Percentiles rank a stretch among this genome's conserved stretches.
phyloP scores from a whole-genome alignment of 2,329 filamentous ascomycete species.

The Xylaria hypoxylon region DNA sequence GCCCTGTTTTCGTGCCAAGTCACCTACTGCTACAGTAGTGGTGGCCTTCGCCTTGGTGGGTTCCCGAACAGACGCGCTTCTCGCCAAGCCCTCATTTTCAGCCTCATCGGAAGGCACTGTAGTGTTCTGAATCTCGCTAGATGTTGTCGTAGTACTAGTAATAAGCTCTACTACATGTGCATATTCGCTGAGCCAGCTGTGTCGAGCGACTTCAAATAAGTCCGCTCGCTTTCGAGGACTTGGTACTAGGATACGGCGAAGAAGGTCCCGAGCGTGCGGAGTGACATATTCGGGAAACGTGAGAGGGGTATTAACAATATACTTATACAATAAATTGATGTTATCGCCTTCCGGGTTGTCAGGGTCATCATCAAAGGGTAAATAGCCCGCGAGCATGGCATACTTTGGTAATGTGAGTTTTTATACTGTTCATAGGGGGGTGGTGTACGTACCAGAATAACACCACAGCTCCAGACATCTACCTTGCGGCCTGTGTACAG shows the following conservation, averaged over 20 bases:
- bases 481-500: conserved; percentile 98
- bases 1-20: conserved; percentile 78
- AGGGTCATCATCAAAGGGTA: conserved; percentile 97
- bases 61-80: conserved; percentile 93
- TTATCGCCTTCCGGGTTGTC: conserved; percentile 99
- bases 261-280: conserved; percentile 90
- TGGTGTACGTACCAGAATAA: conserved; percentile 81
- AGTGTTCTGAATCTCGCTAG: conserved; percentile 84
- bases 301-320: conserved; percentile 95
- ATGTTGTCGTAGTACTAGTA: conserved; percentile 91
- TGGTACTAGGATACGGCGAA: conserved; percentile 92
- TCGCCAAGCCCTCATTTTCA: conserved; percentile 74
- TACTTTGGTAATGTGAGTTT: conserved; percentile 70
- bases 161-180: conserved; percentile 97
- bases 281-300: conserved; percentile 99
- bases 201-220: conserved; percentile 94
- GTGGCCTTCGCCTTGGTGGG: conserved; percentile 75
- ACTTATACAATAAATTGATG: conserved; percentile 98
- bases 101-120: conserved; percentile 71
- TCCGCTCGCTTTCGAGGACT: conserved; percentile 95
- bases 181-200: conserved; percentile 98
- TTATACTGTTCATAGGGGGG: conserved; percentile 36
- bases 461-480: conserved; percentile 99
- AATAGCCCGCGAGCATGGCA: conserved; percentile 96
- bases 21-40: conserved; percentile 63